phyloP scores from a whole-genome alignment of 805 yeast genomes.

The Middelhovenomyces tepae region DNA sequence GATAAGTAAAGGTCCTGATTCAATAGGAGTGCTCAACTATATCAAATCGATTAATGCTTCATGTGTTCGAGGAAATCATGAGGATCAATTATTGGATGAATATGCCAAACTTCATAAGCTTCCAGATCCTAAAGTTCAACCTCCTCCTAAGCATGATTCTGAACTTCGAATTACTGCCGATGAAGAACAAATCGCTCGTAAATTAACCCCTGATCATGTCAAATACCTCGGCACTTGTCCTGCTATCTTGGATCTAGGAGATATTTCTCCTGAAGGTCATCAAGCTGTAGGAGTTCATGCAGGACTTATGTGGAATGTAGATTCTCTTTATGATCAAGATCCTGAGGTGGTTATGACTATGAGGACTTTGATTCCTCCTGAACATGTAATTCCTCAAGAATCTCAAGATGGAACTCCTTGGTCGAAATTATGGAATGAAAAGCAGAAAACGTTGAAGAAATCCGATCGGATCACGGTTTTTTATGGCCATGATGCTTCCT shows the following conservation, averaged over 20 bases:
- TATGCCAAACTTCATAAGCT: slow-evolving; percentile 55
- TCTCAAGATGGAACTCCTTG: slow-evolving; percentile 39
- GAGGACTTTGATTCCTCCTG: slow-evolving; percentile 59
- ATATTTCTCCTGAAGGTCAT: slow-evolving; percentile 33
- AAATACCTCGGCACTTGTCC: slow-evolving; percentile 55
- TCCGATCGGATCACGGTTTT: slow-evolving; percentile 38
- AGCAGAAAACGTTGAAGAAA: slow-evolving; percentile 28
- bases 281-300: slow-evolving; percentile 68
- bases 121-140: slow-evolving; percentile 19
- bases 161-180: slow-evolving; percentile 7
- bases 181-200: slow-evolving; percentile 37
- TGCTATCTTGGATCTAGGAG: slow-evolving; percentile 52
- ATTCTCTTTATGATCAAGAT: slow-evolving; percentile 43
- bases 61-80: slow-evolving; percentile 88
- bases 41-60: slow-evolving; percentile 50
- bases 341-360: slow-evolving; percentile 60
- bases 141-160: slow-evolving; percentile 21
- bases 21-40: slow-evolving; percentile 57
- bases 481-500: slow-evolving; percentile 84
- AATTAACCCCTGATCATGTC: slow-evolving; percentile 52
- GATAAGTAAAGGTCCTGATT: slow-evolving; percentile 73
- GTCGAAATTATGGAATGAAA: slow-evolving; percentile 48
- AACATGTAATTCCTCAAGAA: slow-evolving; percentile 50
- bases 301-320: slow-evolving; percentile 62
- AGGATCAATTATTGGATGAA: slow-evolving; percentile 55